Evolutionary conservation across 2,329 filamentous ascomycete species (phyloP), one percentile per base, ranked within the genome.

Genomic region (Orbilia javanica): DNA sequence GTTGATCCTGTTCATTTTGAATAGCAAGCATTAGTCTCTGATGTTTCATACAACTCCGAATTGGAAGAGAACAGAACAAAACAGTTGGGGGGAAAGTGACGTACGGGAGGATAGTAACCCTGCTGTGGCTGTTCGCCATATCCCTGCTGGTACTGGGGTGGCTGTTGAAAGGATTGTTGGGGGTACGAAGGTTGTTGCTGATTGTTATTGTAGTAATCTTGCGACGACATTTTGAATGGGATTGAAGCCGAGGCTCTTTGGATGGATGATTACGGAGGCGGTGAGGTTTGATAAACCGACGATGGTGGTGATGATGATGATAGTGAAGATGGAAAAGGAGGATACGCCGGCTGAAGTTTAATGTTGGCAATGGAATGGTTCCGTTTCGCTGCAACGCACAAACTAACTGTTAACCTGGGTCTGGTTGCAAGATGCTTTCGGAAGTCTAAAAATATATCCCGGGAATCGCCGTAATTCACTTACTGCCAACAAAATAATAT

Each of bases 31-130:
- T 78, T 29, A 78, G 74, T 31, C 36, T 22, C n/a, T 29, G 27
- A 25, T 50, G 20, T 42, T 25, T 22, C 36, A 55, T 39, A 22
- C 39, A 20, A 18, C 18, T 39, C 11, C 13, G 2, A 13, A 15
- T 39, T 2, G 11, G n/a, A 15, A 11, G 36, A 39, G 11, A 39
- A 13, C 36, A 15, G n/a, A n/a, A n/a, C n/a, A n/a, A n/a, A n/a
- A 39, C 29, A 29, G 25, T 46, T 10, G 25, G 29, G 31, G 4
- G 8, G 7, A 29, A 60, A 39, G 53, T 25, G 11, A 46, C 74
- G 31, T 78, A 78, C 74, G 8, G 60, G 50, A 77, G 73, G 74
- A 64, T 78, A 78, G n/a, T 78, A 78, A 11, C 62, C 74, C 60
- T 67, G 72, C 10, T 73, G 70, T 20, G 74, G 73, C 34, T 71